Percentiles rank a stretch among this genome's conserved stretches.
Evolutionary conservation across 78 protist species (phyloP).

Genomic region (Chrysochromulina parva): DNA sequence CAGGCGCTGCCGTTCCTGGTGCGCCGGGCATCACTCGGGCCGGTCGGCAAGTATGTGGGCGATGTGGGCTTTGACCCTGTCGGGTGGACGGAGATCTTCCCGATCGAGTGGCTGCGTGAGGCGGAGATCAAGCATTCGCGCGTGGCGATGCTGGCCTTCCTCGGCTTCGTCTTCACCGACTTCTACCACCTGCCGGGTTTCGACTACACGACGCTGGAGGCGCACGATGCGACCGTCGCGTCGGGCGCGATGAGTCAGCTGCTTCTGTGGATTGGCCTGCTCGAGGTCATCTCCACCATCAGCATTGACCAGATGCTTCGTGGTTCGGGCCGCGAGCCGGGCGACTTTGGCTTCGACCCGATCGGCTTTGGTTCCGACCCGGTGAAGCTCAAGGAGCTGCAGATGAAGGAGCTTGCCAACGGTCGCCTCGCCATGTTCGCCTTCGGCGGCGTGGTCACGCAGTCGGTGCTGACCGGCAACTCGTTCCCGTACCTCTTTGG

Average conservation of each 20-base stretch:
- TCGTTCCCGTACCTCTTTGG: neutral
- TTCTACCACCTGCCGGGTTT: neutral
- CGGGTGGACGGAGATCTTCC: slow-evolving; percentile 12
- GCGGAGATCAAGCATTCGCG: slow-evolving; percentile 28
- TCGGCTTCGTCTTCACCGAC: slow-evolving; percentile 24
- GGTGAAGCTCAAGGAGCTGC: neutral
- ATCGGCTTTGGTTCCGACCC: neutral
- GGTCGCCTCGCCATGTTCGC: slow-evolving; percentile 31
- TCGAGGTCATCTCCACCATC: neutral
- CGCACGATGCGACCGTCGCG: neutral
- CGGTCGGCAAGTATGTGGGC: neutral
- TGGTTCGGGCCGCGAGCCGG: neutral
- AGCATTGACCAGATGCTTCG: neutral
- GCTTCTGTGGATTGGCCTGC: slow-evolving; percentile 3
- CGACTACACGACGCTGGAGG: slow-evolving; percentile 10
- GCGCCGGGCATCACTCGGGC: neutral
- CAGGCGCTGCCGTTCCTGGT: slow-evolving; percentile 1
- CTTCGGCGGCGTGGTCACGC: slow-evolving; percentile 3
- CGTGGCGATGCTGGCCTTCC: neutral
- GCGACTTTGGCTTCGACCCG: slow-evolving; percentile 24
- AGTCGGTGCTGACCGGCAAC: neutral
- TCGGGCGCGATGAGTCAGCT: slow-evolving; percentile 5
- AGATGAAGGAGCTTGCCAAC: slow-evolving; percentile 19
- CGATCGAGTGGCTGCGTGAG: slow-evolving; percentile 30
- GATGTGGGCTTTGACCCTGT: slow-evolving; percentile 18